Conservation (phyloP, 176 grass and related monocot genomes). For the Musa schizocarpa region DNA sequence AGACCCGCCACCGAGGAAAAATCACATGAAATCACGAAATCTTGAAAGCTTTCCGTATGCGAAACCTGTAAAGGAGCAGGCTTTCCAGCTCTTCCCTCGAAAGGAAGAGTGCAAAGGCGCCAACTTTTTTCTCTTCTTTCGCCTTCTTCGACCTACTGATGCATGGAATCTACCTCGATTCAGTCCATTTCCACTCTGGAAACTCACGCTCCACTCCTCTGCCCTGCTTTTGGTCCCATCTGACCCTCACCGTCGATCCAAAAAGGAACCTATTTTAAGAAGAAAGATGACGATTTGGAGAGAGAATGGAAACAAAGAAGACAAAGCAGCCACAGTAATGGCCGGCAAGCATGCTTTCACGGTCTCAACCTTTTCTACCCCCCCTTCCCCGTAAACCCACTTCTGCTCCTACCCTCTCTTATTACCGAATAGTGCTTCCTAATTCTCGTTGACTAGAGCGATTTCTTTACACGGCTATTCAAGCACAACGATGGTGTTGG, state of each 20-base stretch:
- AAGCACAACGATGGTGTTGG: too few species aligned
- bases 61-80: neutral
- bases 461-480: too few species aligned
- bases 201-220: neutral
- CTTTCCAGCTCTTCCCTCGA: neutral
- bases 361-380: constrained; percentile 42
- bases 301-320: neutral
- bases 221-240: neutral
- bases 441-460: too few species aligned
- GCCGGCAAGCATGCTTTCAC: constrained; percentile 94
- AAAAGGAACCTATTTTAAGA: neutral
- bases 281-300: neutral
- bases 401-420: constrained; percentile 2
- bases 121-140: neutral
- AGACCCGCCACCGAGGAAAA: neutral
- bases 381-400: constrained; percentile 29
- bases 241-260: neutral
- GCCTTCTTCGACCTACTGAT: constrained; percentile 2
- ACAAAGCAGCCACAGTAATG: constrained; percentile 26
- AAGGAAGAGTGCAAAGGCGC: neutral
- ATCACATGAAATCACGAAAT: neutral
- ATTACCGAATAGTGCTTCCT: too few species aligned
- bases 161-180: constrained; percentile 3
- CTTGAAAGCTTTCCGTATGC: neutral
- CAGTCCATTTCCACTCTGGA: neutral